Evolutionary conservation across 2,329 filamentous ascomycete species (phyloP), one percentile per base, ranked within the genome.

Genomic region (Pseudogymnoascus sp.): DNA sequence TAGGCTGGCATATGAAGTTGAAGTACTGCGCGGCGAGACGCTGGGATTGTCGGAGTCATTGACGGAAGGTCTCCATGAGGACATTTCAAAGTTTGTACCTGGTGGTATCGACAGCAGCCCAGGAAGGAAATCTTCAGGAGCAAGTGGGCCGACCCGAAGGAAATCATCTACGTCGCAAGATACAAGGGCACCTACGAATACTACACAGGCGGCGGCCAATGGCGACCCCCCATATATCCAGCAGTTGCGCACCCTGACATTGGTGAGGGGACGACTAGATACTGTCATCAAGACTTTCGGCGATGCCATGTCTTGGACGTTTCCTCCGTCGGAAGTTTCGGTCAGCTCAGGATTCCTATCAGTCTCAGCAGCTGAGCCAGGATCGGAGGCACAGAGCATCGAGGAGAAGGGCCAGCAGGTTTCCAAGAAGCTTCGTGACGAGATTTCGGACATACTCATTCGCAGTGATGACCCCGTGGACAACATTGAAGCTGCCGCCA

Each of bases 281-380:
- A 83, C 86, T 1, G 92, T 97, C 23, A 92, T 97, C 71, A 89
- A 90, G 74, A 89, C 88, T 0, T 99, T 99, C 74, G 93, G 92
- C 42, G 89, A 95, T 69, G 93, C 94, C 33, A 96, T 97, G 90
- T 89, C 95, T 69, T 97, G 96, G 82, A 89, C 91, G 0, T 85
- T 97, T 60, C 91, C 93, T 0, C 92, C 93, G 0, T 95, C 90
- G 0, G 92, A 96, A 72, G 77, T 92, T 11, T 93, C 90, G 0
- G 84, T 95, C 63, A 84, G 88, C 53, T 93, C 91, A 0, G 92
- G 90, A 0, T 92, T 97, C 71, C 85, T 97, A 56, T 95, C 91
- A 5, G 91, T 97, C 11, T 96, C 92, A 0, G 91, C 89, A 0
- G 92, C 93, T 0, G 90, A 93, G 63, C 83, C 86, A 0, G 87